Evolutionary conservation across 176 grass and related monocot species (phyloP), one percentile per base, ranked within the genome.

Genomic region (Oryza australiensis): DNA sequence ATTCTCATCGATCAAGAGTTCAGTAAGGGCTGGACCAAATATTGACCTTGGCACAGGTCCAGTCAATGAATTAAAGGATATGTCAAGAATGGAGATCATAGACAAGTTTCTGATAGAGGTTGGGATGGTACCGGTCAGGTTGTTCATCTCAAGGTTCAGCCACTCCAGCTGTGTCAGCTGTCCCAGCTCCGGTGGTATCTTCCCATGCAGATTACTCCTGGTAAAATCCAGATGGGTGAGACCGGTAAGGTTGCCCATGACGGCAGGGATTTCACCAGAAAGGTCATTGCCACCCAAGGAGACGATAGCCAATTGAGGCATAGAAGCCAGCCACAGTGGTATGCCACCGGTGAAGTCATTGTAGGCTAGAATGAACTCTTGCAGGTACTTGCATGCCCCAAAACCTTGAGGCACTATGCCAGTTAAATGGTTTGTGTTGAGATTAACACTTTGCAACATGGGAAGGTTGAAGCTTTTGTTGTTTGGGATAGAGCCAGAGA

Each of bases 401-500:
- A 85, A 85, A 0, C 53, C 66, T 9, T 5, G 9, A 0, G 83
- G 38, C 28, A 85, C 75, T 2, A 2, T 22, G 38, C 75, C 75
- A 29, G 37, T 14, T 27, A 85, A 53, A 27, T 38, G 29, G 75
- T 85, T 85, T 37, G 49, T 51, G 27, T 1, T 0, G 16, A 77
- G 68, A 11, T 24, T 34, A n/a, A 59, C 57, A 7, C 1, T 23
- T 43, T 55, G 32, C 67, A 84, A 1, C 43, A 69, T 48, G 71
- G 85, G 85, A 22, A 87, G 85, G n/a, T 22, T 74, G 55, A 82
- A 70, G 85, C 85, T 81, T 33, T 14, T 3, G n/a, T 87, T 81
- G 22, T 15, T 16, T 3, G 72, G 72, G 23, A 87, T 4, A 28
- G 2, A 3, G 14, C 85, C 78, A 0, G 85, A 76, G 57, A 88